Conservation (phyloP, 2,329 filamentous ascomycete species). For the Alternaria gansuensis region DNA sequence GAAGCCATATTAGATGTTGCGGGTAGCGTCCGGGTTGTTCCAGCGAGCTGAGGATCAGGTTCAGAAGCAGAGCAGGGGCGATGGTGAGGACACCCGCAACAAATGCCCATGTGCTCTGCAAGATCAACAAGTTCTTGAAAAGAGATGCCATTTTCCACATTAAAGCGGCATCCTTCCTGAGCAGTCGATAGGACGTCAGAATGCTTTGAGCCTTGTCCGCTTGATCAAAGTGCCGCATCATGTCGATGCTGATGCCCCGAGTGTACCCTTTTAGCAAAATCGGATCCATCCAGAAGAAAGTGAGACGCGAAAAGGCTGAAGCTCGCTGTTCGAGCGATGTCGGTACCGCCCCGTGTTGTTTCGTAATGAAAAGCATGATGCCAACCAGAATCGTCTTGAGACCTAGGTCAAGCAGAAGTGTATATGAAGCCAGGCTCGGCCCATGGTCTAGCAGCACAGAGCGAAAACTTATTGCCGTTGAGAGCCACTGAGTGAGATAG, state of each 20-base stretch:
- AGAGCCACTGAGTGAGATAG: slow-evolving; percentile 1
- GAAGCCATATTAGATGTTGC: neutral
- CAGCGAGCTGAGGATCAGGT: neutral
- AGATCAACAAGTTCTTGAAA: neutral
- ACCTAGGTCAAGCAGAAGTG: neutral
- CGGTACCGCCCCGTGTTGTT: neutral
- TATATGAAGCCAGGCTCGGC: neutral
- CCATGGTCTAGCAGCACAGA: neutral
- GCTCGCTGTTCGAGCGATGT: slow-evolving; percentile 2
- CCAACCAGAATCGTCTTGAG: slow-evolving; percentile 3
- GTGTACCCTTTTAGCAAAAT: slow-evolving; percentile 7
- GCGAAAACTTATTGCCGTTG: neutral
- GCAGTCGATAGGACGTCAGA: neutral
- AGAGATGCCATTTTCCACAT: slow-evolving; percentile 1
- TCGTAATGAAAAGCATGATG: neutral
- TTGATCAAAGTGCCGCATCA: slow-evolving; percentile 1
- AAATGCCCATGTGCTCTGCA: slow-evolving; percentile 4
- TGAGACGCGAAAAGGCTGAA: slow-evolving; percentile 1
- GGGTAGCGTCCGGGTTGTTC: slow-evolving; percentile 5
- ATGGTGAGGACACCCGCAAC: slow-evolving; percentile 3
- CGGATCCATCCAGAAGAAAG: slow-evolving; percentile 5
- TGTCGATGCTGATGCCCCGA: slow-evolving; percentile 3
- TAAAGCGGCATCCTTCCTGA: neutral
- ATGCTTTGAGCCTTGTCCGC: neutral
- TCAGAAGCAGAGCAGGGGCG: slow-evolving; percentile 2